Evolutionary conservation across 169 alveolate species (phyloP).

Genomic region (Plasmodium chabaudi): DNA sequence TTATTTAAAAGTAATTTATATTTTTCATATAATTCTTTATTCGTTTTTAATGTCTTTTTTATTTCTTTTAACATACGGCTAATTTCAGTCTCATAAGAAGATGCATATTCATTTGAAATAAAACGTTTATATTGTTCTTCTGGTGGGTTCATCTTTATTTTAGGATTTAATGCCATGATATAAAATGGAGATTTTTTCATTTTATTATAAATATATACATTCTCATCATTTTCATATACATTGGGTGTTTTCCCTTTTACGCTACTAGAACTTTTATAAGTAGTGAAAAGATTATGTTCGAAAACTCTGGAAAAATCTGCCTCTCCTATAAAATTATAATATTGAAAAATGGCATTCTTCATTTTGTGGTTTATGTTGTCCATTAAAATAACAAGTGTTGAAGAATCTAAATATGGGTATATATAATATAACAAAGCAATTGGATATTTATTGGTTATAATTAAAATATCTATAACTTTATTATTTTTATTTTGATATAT

Average conservation of each 20-base stretch:
- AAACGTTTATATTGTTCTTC: slow-evolving; percentile 22
- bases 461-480: slow-evolving; percentile 45
- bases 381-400: slow-evolving; percentile 59
- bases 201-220: slow-evolving; percentile 42
- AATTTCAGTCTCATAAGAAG: slow-evolving; percentile 46
- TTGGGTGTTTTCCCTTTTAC: not conserved
- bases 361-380: slow-evolving; percentile 61
- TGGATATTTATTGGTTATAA: slow-evolving; percentile 51
- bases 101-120: slow-evolving; percentile 49
- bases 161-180: slow-evolving; percentile 40
- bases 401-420: slow-evolving; percentile 62
- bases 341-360: slow-evolving; percentile 68
- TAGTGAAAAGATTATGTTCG: slow-evolving; percentile 10
- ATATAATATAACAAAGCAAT: slow-evolving; percentile 50
- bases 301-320: slow-evolving; percentile 59
- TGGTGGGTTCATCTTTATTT: slow-evolving; percentile 44
- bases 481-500: slow-evolving; percentile 55
- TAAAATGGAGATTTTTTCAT: slow-evolving; percentile 65
- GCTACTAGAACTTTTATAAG: slow-evolving; percentile 1
- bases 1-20: slow-evolving; percentile 28
- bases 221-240: slow-evolving; percentile 9
- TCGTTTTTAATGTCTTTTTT: slow-evolving; percentile 16
- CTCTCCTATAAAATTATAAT: slow-evolving; percentile 61
- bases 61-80: slow-evolving; percentile 45
- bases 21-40: slow-evolving; percentile 31